Base-by-base conservation (phyloP, 2,329 filamentous ascomycete species). In the Westerdykella ornata region DNA sequence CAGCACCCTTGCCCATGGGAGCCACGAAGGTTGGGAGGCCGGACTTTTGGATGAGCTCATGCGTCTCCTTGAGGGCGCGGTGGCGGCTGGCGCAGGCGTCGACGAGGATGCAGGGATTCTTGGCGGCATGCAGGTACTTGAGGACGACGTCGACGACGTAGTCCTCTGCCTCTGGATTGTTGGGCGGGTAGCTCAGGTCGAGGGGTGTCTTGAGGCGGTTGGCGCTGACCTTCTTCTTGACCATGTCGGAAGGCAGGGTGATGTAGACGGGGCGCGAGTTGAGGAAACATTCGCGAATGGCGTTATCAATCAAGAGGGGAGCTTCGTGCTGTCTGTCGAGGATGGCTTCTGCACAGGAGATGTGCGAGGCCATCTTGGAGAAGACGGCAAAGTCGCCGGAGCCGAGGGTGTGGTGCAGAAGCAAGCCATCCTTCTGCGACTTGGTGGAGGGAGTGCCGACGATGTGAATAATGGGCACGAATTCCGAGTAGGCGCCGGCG, bases 1-100 rank as follows among this genome's bases (percentile, higher is more conserved):
- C 77, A 15, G 85, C 84, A 14, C 87, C 79, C 69, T 94, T 94
- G 35, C 88, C 88, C 84, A 94, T 94, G 2, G 88, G 86, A 0
- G 87, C 84, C n/a, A 89, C 85, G 54, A 92, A 94, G 0, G 85
- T 83, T 4, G 88, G 88, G 6, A 94, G 71, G 3, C 78, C 73
- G 1, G 85, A 85, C 64, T 82, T 85, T 45, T 82, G 72, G 38
- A 94, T 71, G 13, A 95, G 71, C 6, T 78, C 76, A 52, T 85
- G 80, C 14, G 88, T 80, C 63, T 92, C 86, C 1, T 78, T 65
- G 1, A 89, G 65, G 13, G 84, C 83, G 32, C 82, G 75, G 59
- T 92, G 85, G 26, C 87, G 80, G 49, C 88, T 81, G 9, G 86
- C 84, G 56, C 87, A 92, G 26, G 85, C 85, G 63, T 95, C 88